Conservation (phyloP, 352 stramenopile species). For the Pythium utonaiense region DNA sequence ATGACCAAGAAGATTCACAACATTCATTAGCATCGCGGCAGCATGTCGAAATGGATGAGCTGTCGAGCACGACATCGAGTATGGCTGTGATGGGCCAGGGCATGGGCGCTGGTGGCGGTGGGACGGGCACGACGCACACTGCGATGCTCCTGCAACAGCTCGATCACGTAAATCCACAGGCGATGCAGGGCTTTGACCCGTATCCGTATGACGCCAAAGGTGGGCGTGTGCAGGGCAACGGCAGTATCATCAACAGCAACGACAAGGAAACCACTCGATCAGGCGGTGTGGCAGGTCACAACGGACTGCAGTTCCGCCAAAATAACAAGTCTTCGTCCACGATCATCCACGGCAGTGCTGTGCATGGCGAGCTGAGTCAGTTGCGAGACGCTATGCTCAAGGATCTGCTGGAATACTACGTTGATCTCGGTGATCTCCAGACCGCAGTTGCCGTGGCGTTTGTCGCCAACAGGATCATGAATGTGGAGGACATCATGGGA, state of each 20-base stretch:
- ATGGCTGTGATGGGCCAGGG: constrained; percentile 19
- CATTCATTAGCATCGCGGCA: constrained; percentile 13
- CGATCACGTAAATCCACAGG: constrained; percentile 83
- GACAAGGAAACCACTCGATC: constrained; percentile 22
- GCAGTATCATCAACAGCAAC: constrained; percentile 8
- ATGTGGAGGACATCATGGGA: constrained; percentile 78
- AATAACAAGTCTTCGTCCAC: constrained; percentile 42
- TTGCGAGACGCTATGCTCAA: constrained; percentile 77
- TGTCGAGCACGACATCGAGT: constrained; percentile 30
- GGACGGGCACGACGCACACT: constrained; percentile 50
- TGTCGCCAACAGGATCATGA: constrained; percentile 66
- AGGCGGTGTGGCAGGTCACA: neutral
- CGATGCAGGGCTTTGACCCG: constrained; percentile 82
- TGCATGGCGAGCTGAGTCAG: constrained; percentile 69
- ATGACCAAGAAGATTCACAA: constrained; percentile 21
- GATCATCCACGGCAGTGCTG: constrained; percentile 73
- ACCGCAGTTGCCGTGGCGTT: constrained; percentile 75
- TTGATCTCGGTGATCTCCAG: constrained; percentile 82
- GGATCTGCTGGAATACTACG: constrained; percentile 86
- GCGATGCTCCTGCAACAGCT: constrained; percentile 79
- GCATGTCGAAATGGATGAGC: constrained; percentile 26
- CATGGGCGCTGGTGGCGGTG: neutral
- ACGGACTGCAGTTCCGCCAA: constrained; percentile 12
- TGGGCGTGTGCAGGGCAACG: constrained; percentile 16
- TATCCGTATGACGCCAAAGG: constrained; percentile 73